Conservation (phyloP, 2,329 filamentous ascomycete genomes). For the Rhinocladiella similis region DNA sequence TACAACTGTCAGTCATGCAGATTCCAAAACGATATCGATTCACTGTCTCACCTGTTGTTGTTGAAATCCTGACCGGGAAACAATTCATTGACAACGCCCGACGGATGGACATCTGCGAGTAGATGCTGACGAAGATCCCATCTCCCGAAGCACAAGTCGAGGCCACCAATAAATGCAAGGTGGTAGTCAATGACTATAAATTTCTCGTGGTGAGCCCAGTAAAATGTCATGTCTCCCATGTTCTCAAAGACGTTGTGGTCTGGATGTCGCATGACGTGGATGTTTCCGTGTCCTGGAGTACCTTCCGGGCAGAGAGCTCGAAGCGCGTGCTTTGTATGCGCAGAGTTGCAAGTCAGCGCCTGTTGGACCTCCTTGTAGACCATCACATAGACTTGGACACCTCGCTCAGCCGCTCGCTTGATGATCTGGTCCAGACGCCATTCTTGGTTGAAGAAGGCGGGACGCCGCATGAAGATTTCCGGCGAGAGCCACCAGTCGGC, state of each 20-base stretch:
- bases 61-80: constrained; percentile 98
- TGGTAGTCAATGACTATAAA: constrained; percentile 93
- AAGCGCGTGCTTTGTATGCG: constrained; percentile 86
- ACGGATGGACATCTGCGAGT: constrained; percentile 83
- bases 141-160: constrained; percentile 93
- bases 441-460: constrained; percentile 78
- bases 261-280: constrained; percentile 83
- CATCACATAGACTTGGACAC: constrained; percentile 90
- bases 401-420: constrained; percentile 84
- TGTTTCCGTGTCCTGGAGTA: constrained; percentile 80
- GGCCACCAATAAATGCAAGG: constrained; percentile 86
- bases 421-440: constrained; percentile 84
- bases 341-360: constrained; percentile 86
- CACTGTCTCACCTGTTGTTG: constrained; percentile 65
- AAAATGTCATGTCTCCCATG: constrained; percentile 92
- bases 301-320: constrained; percentile 78
- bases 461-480: constrained; percentile 70
- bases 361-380: constrained; percentile 88
- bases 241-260: constrained; percentile 96
- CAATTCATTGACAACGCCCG: constrained; percentile 76
- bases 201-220: constrained; percentile 98
- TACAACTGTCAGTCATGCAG: constrained; percentile 3
- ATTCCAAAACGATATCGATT: neutral
- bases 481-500: constrained; percentile 94
- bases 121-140: constrained; percentile 89